Evolutionary conservation across 768 basidiomycete species (phyloP), one percentile per base, ranked within the genome.

Genomic region (Pulveroboletus ravenelii): DNA sequence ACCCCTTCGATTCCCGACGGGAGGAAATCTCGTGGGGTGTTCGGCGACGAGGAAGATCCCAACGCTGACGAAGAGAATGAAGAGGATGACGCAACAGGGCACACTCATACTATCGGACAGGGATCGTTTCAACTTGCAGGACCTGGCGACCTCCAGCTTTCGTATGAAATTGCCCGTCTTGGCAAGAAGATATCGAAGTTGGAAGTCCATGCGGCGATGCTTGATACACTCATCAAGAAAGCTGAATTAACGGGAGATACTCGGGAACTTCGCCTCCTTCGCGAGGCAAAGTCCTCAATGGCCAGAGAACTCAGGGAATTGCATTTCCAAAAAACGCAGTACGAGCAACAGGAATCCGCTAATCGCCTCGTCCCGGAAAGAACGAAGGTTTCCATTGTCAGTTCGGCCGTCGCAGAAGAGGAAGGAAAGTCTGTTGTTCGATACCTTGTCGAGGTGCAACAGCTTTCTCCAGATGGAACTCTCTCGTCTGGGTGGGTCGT

Each of bases 201-300:
- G 13, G 81, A 89, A 56, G 77, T 81, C 1, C 96, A 98, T 59
- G 87, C 90, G 48, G 69, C 78, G 32, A 88, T 92, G 73, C 78
- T 99, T 5, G 86, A 89, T 52, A 88, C 84, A 1, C 73, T 98
- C 39, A 91, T 96, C 61, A 89, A 89, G 61, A 94, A 95, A 66
- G 96, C 96, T 1, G 96, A 98, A 62, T 72, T 98, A 35, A 91
- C 90, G 5, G 96, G 94, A 0, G 93, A 91, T 62, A 82, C 80
- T 1, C 84, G 87, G 59, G 94, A 98, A 68, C 78, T 95, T 18
- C 79, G 78, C 51, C 77, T 98, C 39, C 79, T 98, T 42, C 80
- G 75, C 52, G 87, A 82, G 60, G 94, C 93, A 2, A 89, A 87
- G 64, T 78, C 85, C 9, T 81, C 89, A 0, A 80, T 98, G 72